Conservation (phyloP, 2,329 filamentous ascomycete species). For the Domatiomyces catenatus region DNA sequence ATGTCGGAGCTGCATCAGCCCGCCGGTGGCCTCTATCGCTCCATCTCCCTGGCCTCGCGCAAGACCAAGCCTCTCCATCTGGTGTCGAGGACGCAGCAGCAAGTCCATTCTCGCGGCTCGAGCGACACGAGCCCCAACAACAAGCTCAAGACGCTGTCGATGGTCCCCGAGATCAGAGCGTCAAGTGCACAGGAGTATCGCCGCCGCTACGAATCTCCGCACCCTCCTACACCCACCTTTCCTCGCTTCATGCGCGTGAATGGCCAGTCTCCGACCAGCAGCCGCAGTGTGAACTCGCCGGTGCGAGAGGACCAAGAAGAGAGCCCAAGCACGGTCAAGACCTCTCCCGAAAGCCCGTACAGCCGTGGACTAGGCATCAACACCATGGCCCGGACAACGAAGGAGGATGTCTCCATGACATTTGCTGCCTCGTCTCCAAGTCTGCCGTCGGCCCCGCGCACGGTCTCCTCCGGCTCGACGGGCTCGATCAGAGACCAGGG, state of each 20-base stretch:
- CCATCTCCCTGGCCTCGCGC: constrained; percentile 22
- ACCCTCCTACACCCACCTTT: constrained; percentile 4
- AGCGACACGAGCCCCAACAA: constrained; percentile 27
- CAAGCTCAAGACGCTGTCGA: constrained; percentile 12
- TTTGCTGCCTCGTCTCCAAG: constrained; percentile 9
- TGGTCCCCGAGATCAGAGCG: constrained; percentile 12
- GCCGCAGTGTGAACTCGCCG: constrained; percentile 14
- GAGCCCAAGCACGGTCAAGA: constrained; percentile 13
- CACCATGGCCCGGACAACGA: constrained; percentile 8
- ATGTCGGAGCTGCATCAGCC: constrained; percentile 27
- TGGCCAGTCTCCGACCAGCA: constrained; percentile 8
- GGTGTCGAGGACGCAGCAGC: constrained; percentile 19
- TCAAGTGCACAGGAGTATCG: constrained; percentile 17
- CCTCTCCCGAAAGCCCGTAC: constrained; percentile 11
- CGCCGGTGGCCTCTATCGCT: constrained; percentile 27
- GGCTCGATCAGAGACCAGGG: constrained; percentile 63
- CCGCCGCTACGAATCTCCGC: constrained; percentile 11
- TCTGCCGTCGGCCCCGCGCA: constrained; percentile 9
- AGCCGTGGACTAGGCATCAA: constrained; percentile 15
- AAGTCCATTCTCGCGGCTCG: constrained; percentile 25
- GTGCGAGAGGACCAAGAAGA: constrained; percentile 14
- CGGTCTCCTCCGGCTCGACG: constrained; percentile 13
- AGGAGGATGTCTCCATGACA: constrained; percentile 8
- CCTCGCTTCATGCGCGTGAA: neutral
- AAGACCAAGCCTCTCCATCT: constrained; percentile 9